These are phyloP conservation scores for Ceratonia siliqua DNA, from an alignment of 306 rosid species.

Conservation along the genomic window DNA sequence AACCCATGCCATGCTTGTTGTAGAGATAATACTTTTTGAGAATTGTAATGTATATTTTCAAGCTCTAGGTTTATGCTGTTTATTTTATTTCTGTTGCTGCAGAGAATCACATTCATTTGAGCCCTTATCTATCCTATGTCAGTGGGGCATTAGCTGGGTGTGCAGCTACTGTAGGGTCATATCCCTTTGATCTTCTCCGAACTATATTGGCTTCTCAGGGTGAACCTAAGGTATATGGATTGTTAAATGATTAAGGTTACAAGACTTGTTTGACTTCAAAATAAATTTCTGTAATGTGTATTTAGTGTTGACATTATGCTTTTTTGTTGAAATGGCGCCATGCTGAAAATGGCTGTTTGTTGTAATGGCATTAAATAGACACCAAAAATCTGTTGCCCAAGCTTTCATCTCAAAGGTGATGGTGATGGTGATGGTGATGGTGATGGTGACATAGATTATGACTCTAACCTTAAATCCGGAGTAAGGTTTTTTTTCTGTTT, in stretches of 20 bases:
- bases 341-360: no score
- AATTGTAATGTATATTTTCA: neutral
- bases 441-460: neutral
- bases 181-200: constrained; percentile 93
- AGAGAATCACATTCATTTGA: constrained; percentile 78
- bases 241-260: neutral
- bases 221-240: constrained; percentile 80
- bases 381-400: neutral
- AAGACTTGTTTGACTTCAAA: neutral
- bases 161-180: constrained; percentile 93
- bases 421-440: no score
- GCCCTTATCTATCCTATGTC: constrained; percentile 84
- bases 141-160: constrained; percentile 94
- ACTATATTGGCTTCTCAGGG: constrained; percentile 98
- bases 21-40: neutral
- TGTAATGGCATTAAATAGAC: neutral
- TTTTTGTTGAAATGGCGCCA: no score
- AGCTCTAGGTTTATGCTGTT: constrained; percentile 28
- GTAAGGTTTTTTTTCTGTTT: neutral
- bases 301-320: no score
- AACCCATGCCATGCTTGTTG: neutral
- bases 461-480: neutral
- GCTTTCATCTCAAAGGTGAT: no score
- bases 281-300: neutral
- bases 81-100: constrained; percentile 45